Base-by-base conservation (phyloP, 176 grass and related monocot species). In the Miscanthus lutarioriparius region DNA sequence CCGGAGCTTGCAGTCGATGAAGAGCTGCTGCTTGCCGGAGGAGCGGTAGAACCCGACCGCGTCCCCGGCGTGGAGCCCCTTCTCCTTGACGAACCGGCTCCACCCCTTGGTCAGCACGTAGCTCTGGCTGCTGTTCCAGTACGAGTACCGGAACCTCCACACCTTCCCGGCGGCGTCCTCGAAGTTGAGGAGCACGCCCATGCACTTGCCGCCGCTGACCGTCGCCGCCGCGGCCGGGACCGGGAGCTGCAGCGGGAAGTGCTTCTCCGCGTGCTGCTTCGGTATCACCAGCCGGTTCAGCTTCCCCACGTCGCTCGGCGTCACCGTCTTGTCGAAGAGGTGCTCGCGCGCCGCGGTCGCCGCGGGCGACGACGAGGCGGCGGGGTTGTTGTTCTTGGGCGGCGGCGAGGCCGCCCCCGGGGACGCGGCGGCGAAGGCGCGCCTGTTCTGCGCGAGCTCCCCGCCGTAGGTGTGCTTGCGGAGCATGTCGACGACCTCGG, bases 81-180 rank as follows among this genome's bases (percentile, higher is more conserved):
- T 97, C 79, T 95, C 95, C 86, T 95, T 97, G 71, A 97, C 95
- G 78, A 97, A 97, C 13, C 95, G 85, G 78, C 92, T 97, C 95
- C 95, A 97, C 0, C 95, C 95, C 72, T 91, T 97, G 56, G 95
- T 97, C 56, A 97, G 92, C 54, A 97, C 95, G 91, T 97, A 97
- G 84, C 95, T 97, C 88, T 97, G 95, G 91, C 95, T 97, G 81
- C 95, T 97, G 82, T 97, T 97, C 95, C 95, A 97, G 81, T 97
- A 97, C 5, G 92, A 97, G 87, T 97, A 97, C 67, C 95, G 76
- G 74, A 97, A 97, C 72, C 91, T 83, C 95, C 95, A 97, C 20
- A 91, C 90, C 88, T 95, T 97, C 10, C 95, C 95, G 0, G 37
- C 37, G 4, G 77, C 67, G 83, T 97, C 95, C 84, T 97, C 95